Evolutionary conservation across 768 basidiomycete genomes (phyloP), one percentile per base, ranked within the genome.

Genomic region (Solioccasus polychromus): DNA sequence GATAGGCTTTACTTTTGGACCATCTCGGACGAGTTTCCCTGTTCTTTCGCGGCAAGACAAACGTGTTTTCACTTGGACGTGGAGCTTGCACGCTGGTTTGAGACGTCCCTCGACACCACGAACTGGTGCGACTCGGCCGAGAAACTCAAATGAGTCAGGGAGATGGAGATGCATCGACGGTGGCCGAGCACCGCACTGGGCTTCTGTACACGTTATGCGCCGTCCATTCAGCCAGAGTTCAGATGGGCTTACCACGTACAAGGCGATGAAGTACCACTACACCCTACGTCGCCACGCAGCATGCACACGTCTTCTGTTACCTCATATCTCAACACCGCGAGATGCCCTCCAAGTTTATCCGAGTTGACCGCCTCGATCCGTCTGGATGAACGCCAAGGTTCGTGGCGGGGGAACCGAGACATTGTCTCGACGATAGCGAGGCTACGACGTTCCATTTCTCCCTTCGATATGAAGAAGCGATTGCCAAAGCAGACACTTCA

Each of bases 1-100:
- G 53, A 65, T 63, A 56, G 48, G 55, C 57, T 63, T 56, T 60
- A n/a, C n/a, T 47, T 35, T 43, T 59, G 24, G 22, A 18, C 48
- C 39, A 48, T 24, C 30, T 14, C 7, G 19, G 36, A 18, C n/a
- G 47, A 42, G 35, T n/a, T 29, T 37, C 18, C 48, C 19, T 34
- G 18, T 48, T 39, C 41, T 28, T 44, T 51, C 47, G 48, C 42
- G 50, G 47, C 39, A 41, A 43, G 53, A 47, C 36, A 41, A 28
- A 6, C n/a, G 8, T 6, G 40, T 32, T 38, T 24, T 14, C 32
- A 23, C 11, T 12, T 9, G 5, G 14, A 32, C 39, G 37, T n/a
- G 31, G 28, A 37, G 40, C 23, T 30, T 18, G n/a, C 26, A 43
- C 8, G 37, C 23, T 46, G 38, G 47, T 18, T 37, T 38, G 46